These are phyloP conservation scores for Berkeleyomyces basicola DNA, from an alignment of 2,329 filamentous ascomycete species.

Conservation along the genomic window DNA sequence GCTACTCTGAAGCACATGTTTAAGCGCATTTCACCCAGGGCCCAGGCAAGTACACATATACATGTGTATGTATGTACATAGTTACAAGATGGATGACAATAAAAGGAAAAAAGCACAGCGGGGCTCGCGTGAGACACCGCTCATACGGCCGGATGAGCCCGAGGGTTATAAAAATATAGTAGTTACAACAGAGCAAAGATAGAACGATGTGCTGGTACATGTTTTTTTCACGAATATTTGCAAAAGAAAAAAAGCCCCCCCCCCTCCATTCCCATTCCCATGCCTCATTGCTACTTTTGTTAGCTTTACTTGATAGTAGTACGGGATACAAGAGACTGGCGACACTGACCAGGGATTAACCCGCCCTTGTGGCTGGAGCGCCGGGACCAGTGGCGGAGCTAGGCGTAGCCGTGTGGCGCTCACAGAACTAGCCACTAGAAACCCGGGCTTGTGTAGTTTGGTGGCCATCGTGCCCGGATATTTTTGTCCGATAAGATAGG, in stretches of 20 bases:
- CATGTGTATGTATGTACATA: neutral
- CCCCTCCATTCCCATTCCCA: neutral
- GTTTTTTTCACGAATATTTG: neutral
- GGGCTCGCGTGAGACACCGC: neutral
- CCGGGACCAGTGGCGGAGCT: slow-evolving; percentile 7
- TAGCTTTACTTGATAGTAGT: neutral
- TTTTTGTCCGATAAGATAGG: slow-evolving; percentile 14
- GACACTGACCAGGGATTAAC: neutral
- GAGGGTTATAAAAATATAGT: neutral
- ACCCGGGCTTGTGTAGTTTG: slow-evolving; percentile 6
- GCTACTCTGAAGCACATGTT: too few relatives aligned
- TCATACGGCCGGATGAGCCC: too few relatives aligned
- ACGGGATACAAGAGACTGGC: neutral
- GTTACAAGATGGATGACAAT: neutral
- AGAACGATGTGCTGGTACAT: too few relatives aligned
- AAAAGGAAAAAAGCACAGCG: neutral
- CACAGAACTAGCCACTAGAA: slow-evolving; percentile 9
- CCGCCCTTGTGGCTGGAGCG: neutral
- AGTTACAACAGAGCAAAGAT: neutral
- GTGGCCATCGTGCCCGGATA: slow-evolving; percentile 11
- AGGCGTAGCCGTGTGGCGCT: slow-evolving; percentile 12
- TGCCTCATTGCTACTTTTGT: neutral
- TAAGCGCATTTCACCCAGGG: too few relatives aligned
- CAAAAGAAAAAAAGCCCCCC: neutral
- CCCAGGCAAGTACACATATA: neutral